Conservation (phyloP, 2,329 filamentous ascomycete species). For the Penicillium sp. region DNA sequence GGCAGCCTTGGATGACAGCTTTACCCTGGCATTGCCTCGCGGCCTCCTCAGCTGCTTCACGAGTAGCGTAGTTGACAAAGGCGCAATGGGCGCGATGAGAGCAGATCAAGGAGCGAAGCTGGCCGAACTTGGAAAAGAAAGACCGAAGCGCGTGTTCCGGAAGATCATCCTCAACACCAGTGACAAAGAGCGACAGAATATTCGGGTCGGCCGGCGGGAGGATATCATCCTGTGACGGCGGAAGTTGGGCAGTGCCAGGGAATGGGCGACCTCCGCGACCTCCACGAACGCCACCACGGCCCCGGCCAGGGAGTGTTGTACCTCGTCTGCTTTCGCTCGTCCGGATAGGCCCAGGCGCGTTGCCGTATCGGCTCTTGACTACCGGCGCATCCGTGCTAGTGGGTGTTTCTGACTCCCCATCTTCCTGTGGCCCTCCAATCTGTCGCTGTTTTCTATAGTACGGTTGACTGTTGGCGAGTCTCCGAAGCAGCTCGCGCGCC, state of each 20-base stretch:
- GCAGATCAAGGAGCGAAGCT: slow-evolving; percentile 90
- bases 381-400: slow-evolving; percentile 47
- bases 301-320: slow-evolving; percentile 43
- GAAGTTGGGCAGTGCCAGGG: slow-evolving; percentile 72
- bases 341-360: slow-evolving; percentile 70
- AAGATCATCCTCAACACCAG: slow-evolving; percentile 93
- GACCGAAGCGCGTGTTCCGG: slow-evolving; percentile 89
- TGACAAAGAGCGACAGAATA: slow-evolving; percentile 92
- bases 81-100: slow-evolving; percentile 97
- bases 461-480: slow-evolving; percentile 88
- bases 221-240: slow-evolving; percentile 84
- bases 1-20: slow-evolving; percentile 88
- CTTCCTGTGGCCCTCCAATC: slow-evolving; percentile 61
- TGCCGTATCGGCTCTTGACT: slow-evolving; percentile 47
- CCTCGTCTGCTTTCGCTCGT: slow-evolving; percentile 64
- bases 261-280: slow-evolving; percentile 63
- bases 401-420: slow-evolving; percentile 46
- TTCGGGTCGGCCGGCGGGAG: slow-evolving; percentile 80
- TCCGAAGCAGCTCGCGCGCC: slow-evolving; percentile 81
- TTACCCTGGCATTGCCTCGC: slow-evolving; percentile 84
- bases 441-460: slow-evolving; percentile 89
- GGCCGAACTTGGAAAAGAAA: slow-evolving; percentile 87
- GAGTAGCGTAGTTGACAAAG: slow-evolving; percentile 90
- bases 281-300: slow-evolving; percentile 55
- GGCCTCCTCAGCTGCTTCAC: slow-evolving; percentile 83